Conservation (phyloP, 108 stramenopile genomes). For the Cyclostephanos invisitatus region DNA sequence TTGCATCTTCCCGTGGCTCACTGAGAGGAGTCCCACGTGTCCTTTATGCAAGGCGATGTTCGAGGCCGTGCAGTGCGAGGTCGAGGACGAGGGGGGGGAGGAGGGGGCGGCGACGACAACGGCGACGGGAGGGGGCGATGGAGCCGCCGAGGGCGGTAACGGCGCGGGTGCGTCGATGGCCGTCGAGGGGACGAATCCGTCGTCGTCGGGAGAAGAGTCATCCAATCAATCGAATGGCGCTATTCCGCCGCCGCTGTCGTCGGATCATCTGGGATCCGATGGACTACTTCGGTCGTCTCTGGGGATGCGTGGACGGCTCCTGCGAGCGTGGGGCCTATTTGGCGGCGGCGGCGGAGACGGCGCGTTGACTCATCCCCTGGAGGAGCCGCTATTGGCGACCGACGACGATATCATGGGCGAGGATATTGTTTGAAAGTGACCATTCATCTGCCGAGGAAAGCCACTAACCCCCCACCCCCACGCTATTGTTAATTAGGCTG, state of each 20-base stretch:
- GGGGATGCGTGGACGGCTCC: background rate
- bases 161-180: background rate
- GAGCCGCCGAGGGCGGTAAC: background rate
- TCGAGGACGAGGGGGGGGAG: slow-evolving; percentile 14
- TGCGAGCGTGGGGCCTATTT: background rate
- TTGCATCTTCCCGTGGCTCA: slow-evolving; percentile 92
- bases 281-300: background rate
- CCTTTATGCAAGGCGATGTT: slow-evolving; percentile 82
- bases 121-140: background rate
- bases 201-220: slow-evolving; percentile 5
- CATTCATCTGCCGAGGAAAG: background rate
- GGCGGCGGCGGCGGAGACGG: background rate
- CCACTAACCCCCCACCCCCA: too few relatives aligned
- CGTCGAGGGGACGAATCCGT: background rate
- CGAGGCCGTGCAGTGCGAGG: slow-evolving; percentile 41
- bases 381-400: slow-evolving; percentile 26
- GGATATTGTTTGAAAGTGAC: background rate
- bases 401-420: slow-evolving; percentile 9
- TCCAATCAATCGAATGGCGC: background rate
- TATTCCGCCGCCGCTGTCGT: background rate
- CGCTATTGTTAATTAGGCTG: too few relatives aligned
- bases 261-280: background rate
- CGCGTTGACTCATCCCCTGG: slow-evolving; percentile 16
- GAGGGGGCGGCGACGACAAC: slow-evolving; percentile 1
- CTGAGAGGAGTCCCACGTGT: slow-evolving; percentile 75